Evolutionary conservation across 129 eudicot species (phyloP), one percentile per base, ranked within the genome.

Genomic region (carrot (Daucus carota)): DNA sequence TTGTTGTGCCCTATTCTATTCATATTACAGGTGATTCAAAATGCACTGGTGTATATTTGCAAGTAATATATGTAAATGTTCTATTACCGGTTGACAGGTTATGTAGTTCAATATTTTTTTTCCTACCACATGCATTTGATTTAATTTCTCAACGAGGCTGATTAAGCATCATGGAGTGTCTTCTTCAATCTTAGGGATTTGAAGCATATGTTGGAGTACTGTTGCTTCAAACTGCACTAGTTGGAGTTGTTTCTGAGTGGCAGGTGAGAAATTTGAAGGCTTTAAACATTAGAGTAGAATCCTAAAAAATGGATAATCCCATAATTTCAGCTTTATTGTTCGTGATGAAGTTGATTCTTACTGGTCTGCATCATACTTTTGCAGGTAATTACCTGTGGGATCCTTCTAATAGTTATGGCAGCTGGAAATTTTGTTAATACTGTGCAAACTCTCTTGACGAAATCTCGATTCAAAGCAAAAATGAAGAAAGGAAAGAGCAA

Each of bases 341-440:
- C 22, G 20, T 2, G n/a, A 28, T 57, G 24, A 52, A 36, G 7
- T 1, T 42, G 57, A 43, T 18, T 68, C 28, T 68, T 68, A 24
- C 0, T 67, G 38, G 18, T 66, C 72, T 33, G 38, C 62, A 34
- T 16, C 6, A 14, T 45, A 29, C 77, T 26, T 31, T 81, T 24
- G 31, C 84, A 91, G 96, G 96, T 91, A 41, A 84, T 89, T 26
- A 85, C 95, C 0, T 91, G 97, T 76, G 97, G 97, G 77, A 74
- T 91, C 72, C 96, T 94, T 75, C 50, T 93, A 29, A 88, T 93
- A 78, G 78, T 89, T 33, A 94, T 94, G 98, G 98, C 98, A 43
- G 96, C 85, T 10, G 98, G 97, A 41, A 91, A 94, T 74, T 94
- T 94, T 60, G 83, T 82, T 70, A 94, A 94, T 86, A 91, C 98